Evolutionary conservation across 495 filamentous ascomycete genomes (phyloP).

Genomic region (Talaromyces stipitatus): DNA sequence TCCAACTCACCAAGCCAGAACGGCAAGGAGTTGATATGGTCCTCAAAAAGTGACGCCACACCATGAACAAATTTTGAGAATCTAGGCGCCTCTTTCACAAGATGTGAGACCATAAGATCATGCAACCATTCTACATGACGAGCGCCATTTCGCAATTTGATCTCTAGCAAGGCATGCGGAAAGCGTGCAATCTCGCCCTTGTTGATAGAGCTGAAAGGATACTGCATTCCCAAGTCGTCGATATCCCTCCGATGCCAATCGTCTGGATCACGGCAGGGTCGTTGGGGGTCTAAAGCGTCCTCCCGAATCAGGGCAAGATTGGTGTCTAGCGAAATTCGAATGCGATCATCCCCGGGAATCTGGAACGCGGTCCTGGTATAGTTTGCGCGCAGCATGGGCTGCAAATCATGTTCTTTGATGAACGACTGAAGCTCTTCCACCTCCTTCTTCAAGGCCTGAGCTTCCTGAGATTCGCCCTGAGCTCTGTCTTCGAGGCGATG

Average conservation of each 20-base stretch:
- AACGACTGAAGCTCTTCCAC: slow-evolving; percentile 75
- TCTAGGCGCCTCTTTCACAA: slow-evolving; percentile 78
- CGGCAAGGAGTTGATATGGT: slow-evolving; percentile 89
- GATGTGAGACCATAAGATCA: slow-evolving; percentile 84
- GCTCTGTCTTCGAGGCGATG: slow-evolving; percentile 68
- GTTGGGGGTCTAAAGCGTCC: slow-evolving; percentile 72
- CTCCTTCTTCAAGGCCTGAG: slow-evolving; percentile 53
- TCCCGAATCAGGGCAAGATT: slow-evolving; percentile 89
- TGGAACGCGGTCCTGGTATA: slow-evolving; percentile 95
- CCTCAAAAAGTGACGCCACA: slow-evolving; percentile 83
- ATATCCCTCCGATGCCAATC: slow-evolving; percentile 91
- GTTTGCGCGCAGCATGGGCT: slow-evolving; percentile 84
- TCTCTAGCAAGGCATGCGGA: slow-evolving; percentile 84
- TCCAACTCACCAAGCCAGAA: slow-evolving; percentile 92
- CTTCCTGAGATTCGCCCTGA: slow-evolving; percentile 52
- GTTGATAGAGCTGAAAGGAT: slow-evolving; percentile 75
- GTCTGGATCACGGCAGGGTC: slow-evolving; percentile 79
- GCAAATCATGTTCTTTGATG: slow-evolving; percentile 66
- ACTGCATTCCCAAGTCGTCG: slow-evolving; percentile 72
- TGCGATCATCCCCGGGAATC: slow-evolving; percentile 84
- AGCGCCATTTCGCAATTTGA: slow-evolving; percentile 73
- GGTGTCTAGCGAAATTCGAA: slow-evolving; percentile 89
- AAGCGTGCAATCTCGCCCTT: slow-evolving; percentile 91
- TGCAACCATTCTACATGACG: slow-evolving; percentile 79
- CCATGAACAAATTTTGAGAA: slow-evolving; percentile 98